Percentiles rank a stretch among this genome's conserved stretches.
Conservation (phyloP, 2,329 filamentous ascomycete species). For the Talaromyces islandicus region DNA sequence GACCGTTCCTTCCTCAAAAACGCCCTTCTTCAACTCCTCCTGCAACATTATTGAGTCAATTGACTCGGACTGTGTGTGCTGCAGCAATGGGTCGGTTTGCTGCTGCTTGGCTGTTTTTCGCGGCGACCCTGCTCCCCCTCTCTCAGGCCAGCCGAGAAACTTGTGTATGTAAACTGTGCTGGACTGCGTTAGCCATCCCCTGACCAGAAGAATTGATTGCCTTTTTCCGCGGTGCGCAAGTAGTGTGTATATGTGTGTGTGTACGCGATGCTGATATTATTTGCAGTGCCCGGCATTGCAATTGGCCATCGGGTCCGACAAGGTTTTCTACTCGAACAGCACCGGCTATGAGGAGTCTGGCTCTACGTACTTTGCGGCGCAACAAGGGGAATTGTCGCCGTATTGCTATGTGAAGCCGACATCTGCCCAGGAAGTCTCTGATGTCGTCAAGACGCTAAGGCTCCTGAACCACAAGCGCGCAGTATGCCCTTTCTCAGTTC, state of each 20-base stretch:
- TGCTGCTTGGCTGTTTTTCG: not conserved
- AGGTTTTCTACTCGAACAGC: not conserved
- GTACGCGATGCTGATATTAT: not conserved
- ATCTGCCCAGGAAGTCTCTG: not conserved
- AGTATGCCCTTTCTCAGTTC: slow-evolving; percentile 25
- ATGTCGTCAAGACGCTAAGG: not conserved
- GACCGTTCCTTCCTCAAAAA: not conserved
- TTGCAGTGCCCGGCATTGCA: not conserved
- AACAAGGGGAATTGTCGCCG: not conserved
- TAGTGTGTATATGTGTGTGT: too few relatives aligned
- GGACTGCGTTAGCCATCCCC: not conserved
- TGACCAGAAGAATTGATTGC: not conserved
- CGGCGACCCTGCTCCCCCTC: not conserved
- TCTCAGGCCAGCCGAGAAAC: not conserved
- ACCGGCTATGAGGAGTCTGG: not conserved
- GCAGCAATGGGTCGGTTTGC: not conserved
- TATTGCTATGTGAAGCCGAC: not conserved
- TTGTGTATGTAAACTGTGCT: not conserved
- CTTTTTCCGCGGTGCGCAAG: not conserved
- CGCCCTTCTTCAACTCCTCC: not conserved
- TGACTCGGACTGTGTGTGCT: too few relatives aligned
- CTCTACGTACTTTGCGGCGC: not conserved
- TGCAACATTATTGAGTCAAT: not conserved
- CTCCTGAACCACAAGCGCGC: not conserved
- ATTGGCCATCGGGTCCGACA: not conserved